phyloP scores from a whole-genome alignment of 2,329 filamentous ascomycete species.

The Cladorrhinum sp. region DNA sequence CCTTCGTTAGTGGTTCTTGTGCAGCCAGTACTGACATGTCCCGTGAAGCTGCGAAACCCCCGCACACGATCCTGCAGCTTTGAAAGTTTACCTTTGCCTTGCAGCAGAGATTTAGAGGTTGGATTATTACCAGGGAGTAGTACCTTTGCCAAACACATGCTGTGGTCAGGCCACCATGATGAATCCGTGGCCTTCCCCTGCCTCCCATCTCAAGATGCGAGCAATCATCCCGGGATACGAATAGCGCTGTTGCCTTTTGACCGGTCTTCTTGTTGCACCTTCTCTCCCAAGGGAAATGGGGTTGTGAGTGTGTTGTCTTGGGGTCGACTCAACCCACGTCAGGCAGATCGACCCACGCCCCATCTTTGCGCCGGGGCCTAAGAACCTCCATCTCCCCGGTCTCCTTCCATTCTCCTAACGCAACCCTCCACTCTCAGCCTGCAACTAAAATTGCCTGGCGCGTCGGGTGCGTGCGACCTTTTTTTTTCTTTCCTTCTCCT shows the following conservation, averaged over 20 bases:
- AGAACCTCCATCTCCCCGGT: constrained; percentile 29
- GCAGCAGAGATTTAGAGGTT: not conserved
- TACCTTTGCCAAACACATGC: too few relatives aligned
- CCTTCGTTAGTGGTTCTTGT: not conserved
- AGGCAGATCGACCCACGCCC: constrained; percentile 30
- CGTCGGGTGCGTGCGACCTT: constrained; percentile 21
- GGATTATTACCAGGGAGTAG: not conserved
- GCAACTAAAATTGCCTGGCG: constrained; percentile 26
- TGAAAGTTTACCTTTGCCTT: not conserved
- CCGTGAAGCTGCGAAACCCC: not conserved
- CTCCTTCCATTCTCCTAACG: constrained; percentile 26
- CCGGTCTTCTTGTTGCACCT: too few relatives aligned
- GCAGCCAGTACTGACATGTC: not conserved
- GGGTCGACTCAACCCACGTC: constrained; percentile 14
- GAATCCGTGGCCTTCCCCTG: too few relatives aligned
- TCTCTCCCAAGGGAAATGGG: too few relatives aligned
- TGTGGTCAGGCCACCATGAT: too few relatives aligned
- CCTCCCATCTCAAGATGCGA: not conserved
- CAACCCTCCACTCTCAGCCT: constrained; percentile 26
- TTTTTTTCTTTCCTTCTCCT: constrained; percentile 15
- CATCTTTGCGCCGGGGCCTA: constrained; percentile 27
- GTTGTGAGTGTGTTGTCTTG: not conserved
- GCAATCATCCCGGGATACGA: too few relatives aligned
- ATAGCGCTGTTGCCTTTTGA: too few relatives aligned
- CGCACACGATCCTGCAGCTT: not conserved